These are phyloP conservation scores for Globisporangium orthogonon DNA, from an alignment of 352 stramenopile genomes.

Conservation along the genomic window DNA sequence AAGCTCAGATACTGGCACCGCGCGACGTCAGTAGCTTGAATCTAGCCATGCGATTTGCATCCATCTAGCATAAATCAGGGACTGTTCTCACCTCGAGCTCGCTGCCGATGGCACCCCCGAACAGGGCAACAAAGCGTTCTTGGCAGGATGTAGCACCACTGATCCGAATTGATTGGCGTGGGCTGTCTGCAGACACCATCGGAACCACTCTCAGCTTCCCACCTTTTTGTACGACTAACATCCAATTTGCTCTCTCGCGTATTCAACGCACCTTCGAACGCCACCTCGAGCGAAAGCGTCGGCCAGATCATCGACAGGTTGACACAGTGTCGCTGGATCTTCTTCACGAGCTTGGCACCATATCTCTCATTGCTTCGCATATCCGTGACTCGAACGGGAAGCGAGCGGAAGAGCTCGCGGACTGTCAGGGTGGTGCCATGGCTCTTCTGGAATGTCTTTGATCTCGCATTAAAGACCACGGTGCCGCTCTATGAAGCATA, in stretches of 20 bases:
- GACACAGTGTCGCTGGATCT: constrained; percentile 40
- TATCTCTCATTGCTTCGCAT: constrained; percentile 28
- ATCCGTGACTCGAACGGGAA: constrained; percentile 48
- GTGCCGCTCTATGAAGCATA: constrained; percentile 28
- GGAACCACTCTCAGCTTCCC: not conserved
- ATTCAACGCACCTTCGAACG: constrained; percentile 28
- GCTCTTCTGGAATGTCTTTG: constrained; percentile 23
- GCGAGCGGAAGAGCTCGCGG: constrained; percentile 46
- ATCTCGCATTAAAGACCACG: constrained; percentile 52
- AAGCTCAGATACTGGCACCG: constrained; percentile 33
- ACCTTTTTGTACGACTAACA: not conserved
- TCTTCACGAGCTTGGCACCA: constrained; percentile 25
- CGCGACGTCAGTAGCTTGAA: not conserved
- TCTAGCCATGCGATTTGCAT: not conserved
- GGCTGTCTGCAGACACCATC: not conserved
- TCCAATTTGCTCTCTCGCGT: not conserved
- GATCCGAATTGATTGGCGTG: constrained; percentile 12
- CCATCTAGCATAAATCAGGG: not conserved
- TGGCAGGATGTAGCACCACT: constrained; percentile 12
- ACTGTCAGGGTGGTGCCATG: constrained; percentile 47
- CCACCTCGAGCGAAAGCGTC: constrained; percentile 47
- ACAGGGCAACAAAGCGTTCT: constrained; percentile 33
- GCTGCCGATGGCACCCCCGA: constrained; percentile 32
- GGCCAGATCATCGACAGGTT: constrained; percentile 73
- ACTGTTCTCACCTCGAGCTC: constrained; percentile 21